These are phyloP conservation scores for Canavalia gladiata DNA, from an alignment of 306 rosid genomes.

Conservation along the genomic window DNA sequence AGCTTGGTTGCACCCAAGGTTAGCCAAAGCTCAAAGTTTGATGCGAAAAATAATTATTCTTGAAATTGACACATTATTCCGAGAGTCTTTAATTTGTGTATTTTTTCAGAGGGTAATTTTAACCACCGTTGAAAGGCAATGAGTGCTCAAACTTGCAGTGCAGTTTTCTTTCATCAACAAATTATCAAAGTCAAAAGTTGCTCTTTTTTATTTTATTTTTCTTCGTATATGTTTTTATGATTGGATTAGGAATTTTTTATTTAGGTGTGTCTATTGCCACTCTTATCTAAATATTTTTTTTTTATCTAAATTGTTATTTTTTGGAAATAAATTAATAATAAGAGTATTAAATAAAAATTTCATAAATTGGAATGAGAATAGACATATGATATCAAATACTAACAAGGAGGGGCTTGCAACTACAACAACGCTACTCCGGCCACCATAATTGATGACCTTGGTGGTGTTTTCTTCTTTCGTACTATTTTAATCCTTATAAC, in stretches of 20 bases:
- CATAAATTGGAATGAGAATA: too few species aligned
- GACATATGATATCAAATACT: background rate
- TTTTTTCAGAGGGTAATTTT: background rate
- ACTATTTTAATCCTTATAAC: too few species aligned
- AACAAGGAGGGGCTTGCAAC: background rate
- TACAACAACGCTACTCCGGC: background rate
- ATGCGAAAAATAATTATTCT: background rate
- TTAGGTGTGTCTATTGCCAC: too few species aligned
- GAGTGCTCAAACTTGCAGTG: background rate
- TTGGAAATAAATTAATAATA: too few species aligned
- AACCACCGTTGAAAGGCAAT: slow-evolving; percentile 25
- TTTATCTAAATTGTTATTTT: too few species aligned
- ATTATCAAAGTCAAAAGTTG: background rate
- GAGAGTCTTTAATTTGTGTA: background rate
- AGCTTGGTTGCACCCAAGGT: slow-evolving; percentile 18
- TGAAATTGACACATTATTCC: background rate
- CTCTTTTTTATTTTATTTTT: background rate
- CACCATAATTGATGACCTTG: background rate
- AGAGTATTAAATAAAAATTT: too few species aligned
- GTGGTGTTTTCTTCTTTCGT: too few species aligned
- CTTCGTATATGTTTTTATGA: background rate
- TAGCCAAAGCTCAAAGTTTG: slow-evolving; percentile 4
- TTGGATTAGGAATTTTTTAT: background rate
- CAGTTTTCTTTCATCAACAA: background rate
- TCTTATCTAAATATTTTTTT: too few species aligned